These are phyloP conservation scores for Psilocybe azurescens DNA, from an alignment of 768 basidiomycete genomes.

Conservation along the genomic window DNA sequence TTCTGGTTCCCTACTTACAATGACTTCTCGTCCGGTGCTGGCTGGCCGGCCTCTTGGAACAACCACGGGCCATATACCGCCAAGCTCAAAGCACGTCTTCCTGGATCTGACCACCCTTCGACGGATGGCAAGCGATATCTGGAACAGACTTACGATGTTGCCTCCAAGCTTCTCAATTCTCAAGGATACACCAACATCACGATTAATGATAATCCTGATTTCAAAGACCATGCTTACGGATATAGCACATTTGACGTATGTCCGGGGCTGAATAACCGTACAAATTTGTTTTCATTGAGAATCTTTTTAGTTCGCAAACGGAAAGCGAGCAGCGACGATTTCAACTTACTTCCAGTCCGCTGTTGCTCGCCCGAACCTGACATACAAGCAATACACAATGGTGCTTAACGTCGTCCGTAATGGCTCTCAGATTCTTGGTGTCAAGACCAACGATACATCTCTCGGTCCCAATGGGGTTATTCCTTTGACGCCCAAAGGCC, in stretches of 20 bases:
- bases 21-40: conserved; percentile 54
- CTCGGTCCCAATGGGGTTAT: conserved; percentile 61
- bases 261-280: neutral
- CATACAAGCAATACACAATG: conserved; percentile 50
- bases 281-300: neutral
- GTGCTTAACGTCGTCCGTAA: conserved; percentile 62
- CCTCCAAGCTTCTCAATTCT: conserved; percentile 44
- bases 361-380: conserved; percentile 54
- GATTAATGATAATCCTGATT: conserved; percentile 60
- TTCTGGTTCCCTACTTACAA: conserved; percentile 59
- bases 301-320: conserved; percentile 41
- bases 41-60: conserved; percentile 61
- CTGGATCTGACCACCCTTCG: conserved; percentile 62
- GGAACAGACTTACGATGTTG: conserved; percentile 52
- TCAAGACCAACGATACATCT: conserved; percentile 63
- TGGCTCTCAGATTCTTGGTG: conserved; percentile 59
- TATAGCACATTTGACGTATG: conserved; percentile 50
- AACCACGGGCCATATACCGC: conserved; percentile 56
- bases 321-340: conserved; percentile 60
- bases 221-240: conserved; percentile 65
- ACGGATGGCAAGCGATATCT: conserved; percentile 65
- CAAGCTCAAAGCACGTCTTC: conserved; percentile 54
- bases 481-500: conserved; percentile 57
- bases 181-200: conserved; percentile 59
- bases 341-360: conserved; percentile 68